Evolutionary conservation across 805 yeast species (phyloP), one percentile per base, ranked within the genome.

Genomic region (Candida fluviatilis): DNA sequence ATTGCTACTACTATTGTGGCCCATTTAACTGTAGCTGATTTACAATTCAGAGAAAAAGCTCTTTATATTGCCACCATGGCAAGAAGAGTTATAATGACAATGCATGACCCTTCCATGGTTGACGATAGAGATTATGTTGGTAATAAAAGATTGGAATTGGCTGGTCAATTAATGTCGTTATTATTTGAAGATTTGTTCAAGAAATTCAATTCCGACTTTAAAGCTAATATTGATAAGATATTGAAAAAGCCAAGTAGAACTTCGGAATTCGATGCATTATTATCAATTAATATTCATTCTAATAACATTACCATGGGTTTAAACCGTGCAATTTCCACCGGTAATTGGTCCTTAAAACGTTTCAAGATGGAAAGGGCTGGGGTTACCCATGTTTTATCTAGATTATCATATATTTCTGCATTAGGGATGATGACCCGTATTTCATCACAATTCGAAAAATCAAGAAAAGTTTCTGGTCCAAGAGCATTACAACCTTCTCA

Each of bases 331-430:
- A 93, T 93, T 34, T 90, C 98, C 12, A 93, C 99, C 0, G 99
- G 99, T 51, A 93, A 93, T 61, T 93, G 99, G 99, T 88, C 97
- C 2, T 74, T 93, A 56, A 93, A 93, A 66, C 84, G 99, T 69
- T 93, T 93, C 73, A 91, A 90, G 82, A 93, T 93, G 99, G 99
- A 93, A 66, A 78, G 99, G 45, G 99, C 99, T 0, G 99, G 99
- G 66, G 99, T 93, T 37, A 93, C 99, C 3, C 99, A 93, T 60
- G 97, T 93, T 28, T 71, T 93, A 39, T 84, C 95, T 42, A 77
- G 99, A 55, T 67, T 93, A 41, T 85, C 96, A 15, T 93, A 88
- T 60, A 91, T 93, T 33, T 82, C 95, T 6, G 99, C 99, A 0
- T 68, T 93, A 43, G 99, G 99, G 53, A 93, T 93, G 99, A 93